A percentile compares a stretch with the other conserved stretches of the same genome.
These are phyloP conservation scores for Verticillium alfalfae DNA, from an alignment of 2,329 filamentous ascomycete genomes.

Conservation along the genomic window DNA sequence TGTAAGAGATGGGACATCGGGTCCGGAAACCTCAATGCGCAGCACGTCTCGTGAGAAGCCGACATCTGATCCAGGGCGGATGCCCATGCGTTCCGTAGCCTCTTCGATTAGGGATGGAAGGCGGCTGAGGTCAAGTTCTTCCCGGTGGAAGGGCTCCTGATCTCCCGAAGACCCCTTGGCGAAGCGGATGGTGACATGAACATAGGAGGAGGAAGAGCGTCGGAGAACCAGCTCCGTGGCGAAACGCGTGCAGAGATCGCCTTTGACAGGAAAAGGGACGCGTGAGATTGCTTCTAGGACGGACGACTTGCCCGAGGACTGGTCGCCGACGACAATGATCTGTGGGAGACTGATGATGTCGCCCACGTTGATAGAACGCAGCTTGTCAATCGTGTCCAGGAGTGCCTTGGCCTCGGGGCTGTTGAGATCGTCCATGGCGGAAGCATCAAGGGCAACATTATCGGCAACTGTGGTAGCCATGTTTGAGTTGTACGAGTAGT, in stretches of 20 bases:
- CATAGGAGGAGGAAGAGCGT: constrained; percentile 23
- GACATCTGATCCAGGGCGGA: constrained; percentile 22
- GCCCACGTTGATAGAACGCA: constrained; percentile 29
- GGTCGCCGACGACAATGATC: constrained; percentile 55
- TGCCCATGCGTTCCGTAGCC: constrained; percentile 43
- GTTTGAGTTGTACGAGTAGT: background rate
- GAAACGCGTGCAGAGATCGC: constrained; percentile 57
- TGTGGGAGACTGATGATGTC: constrained; percentile 34
- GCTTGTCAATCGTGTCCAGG: constrained; percentile 30
- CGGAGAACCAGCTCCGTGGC: constrained; percentile 57
- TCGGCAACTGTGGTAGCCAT: background rate
- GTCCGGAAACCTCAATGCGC: constrained; percentile 40
- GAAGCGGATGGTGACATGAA: constrained; percentile 29
- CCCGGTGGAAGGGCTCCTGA: background rate
- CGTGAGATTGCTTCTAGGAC: constrained; percentile 60
- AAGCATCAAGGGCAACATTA: background rate
- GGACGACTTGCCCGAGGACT: constrained; percentile 59
- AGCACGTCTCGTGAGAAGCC: constrained; percentile 41
- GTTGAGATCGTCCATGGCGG: constrained; percentile 16
- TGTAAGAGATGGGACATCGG: constrained; percentile 45
- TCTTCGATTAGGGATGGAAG: constrained; percentile 29
- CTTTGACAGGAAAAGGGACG: constrained; percentile 53
- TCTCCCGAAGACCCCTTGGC: background rate
- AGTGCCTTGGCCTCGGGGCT: constrained; percentile 11
- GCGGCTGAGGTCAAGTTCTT: constrained; percentile 16